Base-by-base conservation (phyloP, 2,329 filamentous ascomycete genomes). In the Ophiostoma populinum region DNA sequence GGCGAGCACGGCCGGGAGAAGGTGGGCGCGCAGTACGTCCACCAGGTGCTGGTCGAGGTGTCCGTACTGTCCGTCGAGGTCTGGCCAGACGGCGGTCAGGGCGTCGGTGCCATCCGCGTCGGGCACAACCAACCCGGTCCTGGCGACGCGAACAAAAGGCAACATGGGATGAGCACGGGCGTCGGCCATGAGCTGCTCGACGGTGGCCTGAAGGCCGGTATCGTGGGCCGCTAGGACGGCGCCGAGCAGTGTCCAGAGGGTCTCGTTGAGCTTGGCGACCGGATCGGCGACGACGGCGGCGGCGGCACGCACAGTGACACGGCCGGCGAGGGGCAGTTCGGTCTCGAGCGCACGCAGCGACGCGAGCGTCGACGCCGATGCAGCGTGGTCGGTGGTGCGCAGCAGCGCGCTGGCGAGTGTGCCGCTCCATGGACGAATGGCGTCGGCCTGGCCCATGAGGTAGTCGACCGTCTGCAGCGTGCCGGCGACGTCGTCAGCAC, bases 321-420 rank as follows among this genome's bases (percentile, higher is more conserved):
- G 60, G 8, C 69, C 70, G 40, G 80, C 56, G 3, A 67, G 57
- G 7, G 72, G 70, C 33, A 80, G 54, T 47, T 83, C 78, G 1
- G 61, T 57, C 50, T 80, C 73, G 0, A 83, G 58, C 13, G 77
- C 59, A 29, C 67, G 61, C 32, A 83, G 55, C 27, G 72, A 69
- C 30, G 63, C 63, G 25, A 83, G 55, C 30, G 58, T 66, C 1
- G 75, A 68, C 17, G 62, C 56, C 10, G 62, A 55, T 9, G 56
- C 54, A 13, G 74, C 51, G 2, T 51, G 55, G 34, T 64, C 57
- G 31, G 78, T 52, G 43, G 65, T 73, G 11, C 58, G 55, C 44
- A 80, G 56, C 4, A 81, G 47, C 1, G 63, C 62, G 16, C 59
- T 46, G 6, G 67, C 62, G 13, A 73, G 45, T 4, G 52, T 55